Evolutionary conservation across 306 rosid species (phyloP).

Genomic region (Dicorynia guianensis): DNA sequence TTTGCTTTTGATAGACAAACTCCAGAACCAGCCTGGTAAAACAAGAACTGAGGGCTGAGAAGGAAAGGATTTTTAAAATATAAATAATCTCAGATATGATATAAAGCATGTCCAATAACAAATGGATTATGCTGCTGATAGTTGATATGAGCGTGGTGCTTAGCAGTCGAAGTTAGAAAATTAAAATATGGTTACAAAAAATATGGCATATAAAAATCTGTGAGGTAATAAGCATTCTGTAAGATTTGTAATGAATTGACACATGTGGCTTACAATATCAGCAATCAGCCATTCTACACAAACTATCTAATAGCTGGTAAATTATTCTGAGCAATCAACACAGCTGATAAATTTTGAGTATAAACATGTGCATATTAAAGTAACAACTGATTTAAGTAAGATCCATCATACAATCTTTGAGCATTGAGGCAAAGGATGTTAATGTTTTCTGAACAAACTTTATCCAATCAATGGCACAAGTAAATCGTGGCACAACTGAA

Average conservation of each 20-base stretch:
- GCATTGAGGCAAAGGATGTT: background rate
- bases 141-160: background rate
- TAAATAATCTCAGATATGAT: conserved; percentile 14
- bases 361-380: conserved; percentile 17
- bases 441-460: background rate
- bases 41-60: conserved; percentile 30
- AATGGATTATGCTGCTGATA: conserved; percentile 15
- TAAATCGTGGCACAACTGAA: background rate
- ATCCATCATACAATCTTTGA: conserved; percentile 9
- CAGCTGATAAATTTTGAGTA: conserved; percentile 9
- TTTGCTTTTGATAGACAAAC: conserved; percentile 63
- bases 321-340: conserved; percentile 13
- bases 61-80: background rate
- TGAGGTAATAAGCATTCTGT: conserved; percentile 16
- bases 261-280: background rate
- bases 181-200: background rate
- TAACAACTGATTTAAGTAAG: conserved; percentile 14
- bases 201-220: background rate
- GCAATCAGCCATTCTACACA: background rate
- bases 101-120: conserved; percentile 2
- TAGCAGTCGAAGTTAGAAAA: conserved; percentile 24
- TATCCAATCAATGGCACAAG: background rate
- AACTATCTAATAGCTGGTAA: background rate
- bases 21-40: conserved; percentile 69
- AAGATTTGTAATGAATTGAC: conserved; percentile 17